Evolutionary conservation across 805 yeast genomes (phyloP).

Genomic region (Ogataea sp.): DNA sequence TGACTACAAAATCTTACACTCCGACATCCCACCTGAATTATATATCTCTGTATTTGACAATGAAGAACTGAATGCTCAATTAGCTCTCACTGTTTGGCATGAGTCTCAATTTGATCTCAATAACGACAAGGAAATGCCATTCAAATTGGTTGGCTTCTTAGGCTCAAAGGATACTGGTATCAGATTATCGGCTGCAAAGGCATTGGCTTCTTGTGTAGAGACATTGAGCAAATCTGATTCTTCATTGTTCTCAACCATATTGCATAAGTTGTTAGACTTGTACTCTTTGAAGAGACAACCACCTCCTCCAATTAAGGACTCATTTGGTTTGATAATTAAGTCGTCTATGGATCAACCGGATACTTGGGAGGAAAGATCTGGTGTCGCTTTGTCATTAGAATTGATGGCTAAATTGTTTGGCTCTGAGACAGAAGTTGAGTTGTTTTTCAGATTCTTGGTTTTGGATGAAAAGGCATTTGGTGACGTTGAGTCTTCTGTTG

Average conservation of each 20-base stretch:
- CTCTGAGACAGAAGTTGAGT: constrained; percentile 33
- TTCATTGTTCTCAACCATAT: constrained; percentile 22
- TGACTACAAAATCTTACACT: constrained; percentile 23
- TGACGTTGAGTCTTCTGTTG: constrained; percentile 63
- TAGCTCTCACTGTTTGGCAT: constrained; percentile 80
- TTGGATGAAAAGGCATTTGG: constrained; percentile 60
- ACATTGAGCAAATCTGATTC: constrained; percentile 14
- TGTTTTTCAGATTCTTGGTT: constrained; percentile 50
- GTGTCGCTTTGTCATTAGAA: constrained; percentile 63
- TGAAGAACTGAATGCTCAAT: constrained; percentile 48
- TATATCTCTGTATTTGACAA: constrained; percentile 76
- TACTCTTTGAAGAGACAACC: constrained; percentile 59
- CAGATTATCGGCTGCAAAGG: constrained; percentile 63
- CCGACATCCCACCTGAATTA: constrained; percentile 45
- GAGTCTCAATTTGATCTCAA: constrained; percentile 49
- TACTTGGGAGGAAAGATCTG: constrained; percentile 79
- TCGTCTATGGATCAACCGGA: constrained; percentile 56
- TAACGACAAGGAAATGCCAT: constrained; percentile 37
- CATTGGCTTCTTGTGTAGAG: constrained; percentile 53
- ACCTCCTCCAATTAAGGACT: constrained; percentile 70
- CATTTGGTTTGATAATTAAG: constrained; percentile 69
- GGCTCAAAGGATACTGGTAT: constrained; percentile 55
- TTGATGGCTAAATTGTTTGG: constrained; percentile 43
- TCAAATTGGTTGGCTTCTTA: constrained; percentile 39
- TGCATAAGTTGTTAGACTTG: constrained; percentile 41